These are phyloP conservation scores for Trichosporon coremiiforme DNA, from an alignment of 1,284 basidiomycete genomes.

Conservation along the genomic window DNA sequence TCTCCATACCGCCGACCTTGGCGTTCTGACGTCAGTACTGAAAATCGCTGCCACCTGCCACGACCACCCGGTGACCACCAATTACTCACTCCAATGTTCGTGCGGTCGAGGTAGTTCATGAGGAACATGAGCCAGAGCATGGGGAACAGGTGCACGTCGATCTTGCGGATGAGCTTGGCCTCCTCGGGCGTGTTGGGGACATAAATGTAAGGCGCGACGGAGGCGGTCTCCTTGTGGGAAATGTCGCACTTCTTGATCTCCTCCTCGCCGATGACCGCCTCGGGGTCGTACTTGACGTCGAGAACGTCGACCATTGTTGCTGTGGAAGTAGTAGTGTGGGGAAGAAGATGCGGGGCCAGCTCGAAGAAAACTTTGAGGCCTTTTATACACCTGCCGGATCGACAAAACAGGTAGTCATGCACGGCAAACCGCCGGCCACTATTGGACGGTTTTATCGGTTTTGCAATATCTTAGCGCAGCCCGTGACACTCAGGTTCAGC, in stretches of 20 bases:
- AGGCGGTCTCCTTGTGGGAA: constrained; percentile 18
- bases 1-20: constrained; percentile 55
- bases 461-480: constrained; percentile 1
- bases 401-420: not conserved
- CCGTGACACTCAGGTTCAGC: not conserved
- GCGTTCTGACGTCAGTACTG: constrained; percentile 42
- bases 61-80: no score
- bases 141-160: constrained; percentile 49
- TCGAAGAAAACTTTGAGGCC: not conserved
- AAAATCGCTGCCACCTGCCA: no score
- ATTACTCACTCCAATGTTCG: constrained; percentile 18
- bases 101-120: constrained; percentile 25
- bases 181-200: constrained; percentile 48
- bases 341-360: not conserved
- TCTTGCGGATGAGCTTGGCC: constrained; percentile 52
- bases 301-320: not conserved
- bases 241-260: constrained; percentile 6
- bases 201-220: constrained; percentile 31
- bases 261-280: constrained; percentile 8
- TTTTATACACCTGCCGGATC: constrained; percentile 1
- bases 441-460: constrained; percentile 16
- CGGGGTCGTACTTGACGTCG: constrained; percentile 5
- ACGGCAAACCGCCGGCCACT: not conserved
- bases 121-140: constrained; percentile 45
- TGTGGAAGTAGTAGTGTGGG: not conserved